Evolutionary conservation across 805 yeast species (phyloP), one percentile per base, ranked within the genome.

Genomic region (Clavispora asparagi): DNA sequence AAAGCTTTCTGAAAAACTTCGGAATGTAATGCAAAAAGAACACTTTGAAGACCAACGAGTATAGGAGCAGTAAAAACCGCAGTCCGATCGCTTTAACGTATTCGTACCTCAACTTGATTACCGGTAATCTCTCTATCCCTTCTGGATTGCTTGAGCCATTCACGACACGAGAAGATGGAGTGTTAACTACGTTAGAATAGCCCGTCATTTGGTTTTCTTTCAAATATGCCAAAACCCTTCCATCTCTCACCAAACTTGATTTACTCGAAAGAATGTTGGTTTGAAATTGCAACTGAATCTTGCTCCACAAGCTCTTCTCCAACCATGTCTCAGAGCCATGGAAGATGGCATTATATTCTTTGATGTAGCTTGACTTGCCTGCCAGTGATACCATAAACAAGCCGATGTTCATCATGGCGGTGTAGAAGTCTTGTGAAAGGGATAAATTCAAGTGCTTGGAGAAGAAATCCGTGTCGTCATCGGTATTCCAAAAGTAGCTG

Each of bases 311-410:
- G 19, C 44, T 28, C 7, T 39, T 40, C 38, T 54, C 57, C 38
- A 83, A 48, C 79, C 83, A 85, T 0, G 87, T 83, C 12, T 68
- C 62, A 10, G 61, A 58, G n/a, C 79, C 79, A n/a, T 76, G 58
- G 0, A 63, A 58, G 3, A 85, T 65, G 13, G 71, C 58, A 25
- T 80, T 67, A 28, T 77, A 67, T 55, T 85, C 89, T 41, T 79
- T 74, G 36, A 82, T 74, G 59, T 83, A 85, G 51, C 85, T 81
- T 28, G 82, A 78, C 46, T 75, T 77, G 2, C 86, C 83, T 0
- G 87, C 83, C 43, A 84, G 81, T n/a, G 82, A 78, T 35, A 85
- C 73, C 13, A 86, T 79, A 40, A 85, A 68, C 46, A 79, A 68
- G 0, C 88, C 89, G 41, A 81, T 62, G 56, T 80, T 79, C 53